phyloP scores from a whole-genome alignment of 495 filamentous ascomycete genomes.

The Chlorociboria aeruginascens region DNA sequence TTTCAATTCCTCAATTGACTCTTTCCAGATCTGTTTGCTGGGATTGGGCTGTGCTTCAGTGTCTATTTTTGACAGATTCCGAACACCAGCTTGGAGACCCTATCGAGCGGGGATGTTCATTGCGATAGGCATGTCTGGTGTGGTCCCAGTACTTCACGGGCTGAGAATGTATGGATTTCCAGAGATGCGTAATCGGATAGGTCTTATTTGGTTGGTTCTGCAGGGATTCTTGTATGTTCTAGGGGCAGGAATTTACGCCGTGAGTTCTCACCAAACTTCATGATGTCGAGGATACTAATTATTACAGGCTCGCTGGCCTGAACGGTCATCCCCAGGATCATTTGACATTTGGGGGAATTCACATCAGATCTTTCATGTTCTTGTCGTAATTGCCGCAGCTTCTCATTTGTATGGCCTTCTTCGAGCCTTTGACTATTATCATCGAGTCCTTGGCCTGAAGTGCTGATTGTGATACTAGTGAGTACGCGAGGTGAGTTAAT shows the following conservation, averaged over 20 bases:
- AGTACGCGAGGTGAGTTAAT: too few relatives aligned
- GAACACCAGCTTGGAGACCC: slow-evolving; percentile 69
- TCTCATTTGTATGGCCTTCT: slow-evolving; percentile 52
- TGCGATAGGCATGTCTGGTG: slow-evolving; percentile 70
- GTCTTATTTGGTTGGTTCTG: slow-evolving; percentile 66
- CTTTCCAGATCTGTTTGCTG: slow-evolving; percentile 56
- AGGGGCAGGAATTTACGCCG: slow-evolving; percentile 75
- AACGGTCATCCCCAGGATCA: slow-evolving; percentile 45
- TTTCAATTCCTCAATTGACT: not conserved
- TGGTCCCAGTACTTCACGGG: slow-evolving; percentile 67
- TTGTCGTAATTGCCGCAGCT: slow-evolving; percentile 55
- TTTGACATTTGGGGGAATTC: slow-evolving; percentile 72
- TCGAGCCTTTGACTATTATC: slow-evolving; percentile 30
- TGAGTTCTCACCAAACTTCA: slow-evolving; percentile 24
- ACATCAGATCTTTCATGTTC: slow-evolving; percentile 71
- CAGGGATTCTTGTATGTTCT: slow-evolving; percentile 79
- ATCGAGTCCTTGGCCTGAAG: slow-evolving; percentile 10
- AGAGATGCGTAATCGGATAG: slow-evolving; percentile 57
- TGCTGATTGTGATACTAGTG: slow-evolving; percentile 1
- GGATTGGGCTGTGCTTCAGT: slow-evolving; percentile 64
- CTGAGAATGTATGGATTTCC: slow-evolving; percentile 45
- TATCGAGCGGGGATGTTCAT: slow-evolving; percentile 90
- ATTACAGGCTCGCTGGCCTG: slow-evolving; percentile 42
- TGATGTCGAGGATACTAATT: slow-evolving; percentile 5
- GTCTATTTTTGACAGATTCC: slow-evolving; percentile 66